Conservation (phyloP, 1,139 yeast species). For the Kodamaea sp. region DNA sequence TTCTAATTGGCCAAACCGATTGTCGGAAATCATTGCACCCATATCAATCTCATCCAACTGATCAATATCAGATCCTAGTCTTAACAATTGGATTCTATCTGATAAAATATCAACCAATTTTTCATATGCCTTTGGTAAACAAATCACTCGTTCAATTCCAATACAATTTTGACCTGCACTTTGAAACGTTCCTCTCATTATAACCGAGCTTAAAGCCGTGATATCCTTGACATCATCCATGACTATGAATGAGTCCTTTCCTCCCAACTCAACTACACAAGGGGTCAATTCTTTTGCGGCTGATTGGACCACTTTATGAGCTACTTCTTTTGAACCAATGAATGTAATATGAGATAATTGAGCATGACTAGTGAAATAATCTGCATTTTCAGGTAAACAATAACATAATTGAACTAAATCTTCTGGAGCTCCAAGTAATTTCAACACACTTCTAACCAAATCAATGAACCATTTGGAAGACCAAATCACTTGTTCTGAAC, state of each 20-base stretch:
- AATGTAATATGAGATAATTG: constrained; percentile 85
- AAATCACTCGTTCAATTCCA: constrained; percentile 91
- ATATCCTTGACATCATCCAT: constrained; percentile 66
- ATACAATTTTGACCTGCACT: constrained; percentile 97
- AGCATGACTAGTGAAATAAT: constrained; percentile 77
- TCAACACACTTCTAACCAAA: constrained; percentile 67
- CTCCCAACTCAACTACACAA: constrained; percentile 92
- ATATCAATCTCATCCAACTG: constrained; percentile 85
- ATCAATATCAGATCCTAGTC: constrained; percentile 90
- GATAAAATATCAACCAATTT: constrained; percentile 53
- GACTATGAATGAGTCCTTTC: constrained; percentile 86
- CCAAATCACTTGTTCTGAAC: constrained; percentile 96
- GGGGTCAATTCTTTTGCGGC: constrained; percentile 87
- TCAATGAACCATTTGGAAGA: constrained; percentile 74
- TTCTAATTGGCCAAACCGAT: constrained; percentile 66
- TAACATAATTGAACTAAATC: constrained; percentile 79
- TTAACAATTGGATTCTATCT: constrained; percentile 54
- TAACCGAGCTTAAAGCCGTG: constrained; percentile 66
- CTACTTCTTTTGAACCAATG: constrained; percentile 93
- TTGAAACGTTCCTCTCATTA: constrained; percentile 93
- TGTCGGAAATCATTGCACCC: constrained; percentile 90
- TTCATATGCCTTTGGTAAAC: constrained; percentile 64
- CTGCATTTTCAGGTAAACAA: constrained; percentile 82
- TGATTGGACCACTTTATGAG: constrained; percentile 76
- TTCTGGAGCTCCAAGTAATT: constrained; percentile 70